These are phyloP conservation scores for Picea glauca DNA, from an alignment of 75 land plant genomes.

Conservation along the genomic window DNA sequence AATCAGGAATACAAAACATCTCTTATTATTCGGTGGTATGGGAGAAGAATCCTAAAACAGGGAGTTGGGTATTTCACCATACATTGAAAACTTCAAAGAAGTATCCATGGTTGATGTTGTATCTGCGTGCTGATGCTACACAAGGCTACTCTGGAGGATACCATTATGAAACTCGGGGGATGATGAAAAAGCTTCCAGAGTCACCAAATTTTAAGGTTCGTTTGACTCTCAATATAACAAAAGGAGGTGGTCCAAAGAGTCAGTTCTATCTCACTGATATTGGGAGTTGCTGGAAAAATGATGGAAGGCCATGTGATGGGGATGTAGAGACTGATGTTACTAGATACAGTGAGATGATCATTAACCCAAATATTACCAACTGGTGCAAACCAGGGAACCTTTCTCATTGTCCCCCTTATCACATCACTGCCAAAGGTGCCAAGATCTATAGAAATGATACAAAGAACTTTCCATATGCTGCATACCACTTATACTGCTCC, in stretches of 20 bases:
- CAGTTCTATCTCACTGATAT: conserved; percentile 91
- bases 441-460: conserved; percentile 35
- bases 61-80: conserved; percentile 74
- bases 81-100: conserved; percentile 45
- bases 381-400: conserved; percentile 23
- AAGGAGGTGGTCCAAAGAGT: conserved; percentile 68
- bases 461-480: conserved; percentile 37
- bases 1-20: conserved; percentile 7
- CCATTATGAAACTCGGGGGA: conserved; percentile 81
- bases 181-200: conserved; percentile 60
- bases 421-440: conserved; percentile 20
- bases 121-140: conserved; percentile 90
- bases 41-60: conserved; percentile 43
- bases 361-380: conserved; percentile 26
- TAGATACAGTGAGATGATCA: conserved; percentile 54
- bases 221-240: conserved; percentile 46
- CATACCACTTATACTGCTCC: conserved; percentile 80
- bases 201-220: conserved; percentile 87
- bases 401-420: conserved; percentile 37
- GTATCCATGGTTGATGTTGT: conserved; percentile 87
- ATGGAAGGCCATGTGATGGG: conserved; percentile 78
- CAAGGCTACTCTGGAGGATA: conserved; percentile 86
- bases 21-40: conserved; percentile 65
- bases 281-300: conserved; percentile 96
- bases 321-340: conserved; percentile 58